phyloP scores from a whole-genome alignment of 345 rosid genomes.

The Hibiscus trionum region DNA sequence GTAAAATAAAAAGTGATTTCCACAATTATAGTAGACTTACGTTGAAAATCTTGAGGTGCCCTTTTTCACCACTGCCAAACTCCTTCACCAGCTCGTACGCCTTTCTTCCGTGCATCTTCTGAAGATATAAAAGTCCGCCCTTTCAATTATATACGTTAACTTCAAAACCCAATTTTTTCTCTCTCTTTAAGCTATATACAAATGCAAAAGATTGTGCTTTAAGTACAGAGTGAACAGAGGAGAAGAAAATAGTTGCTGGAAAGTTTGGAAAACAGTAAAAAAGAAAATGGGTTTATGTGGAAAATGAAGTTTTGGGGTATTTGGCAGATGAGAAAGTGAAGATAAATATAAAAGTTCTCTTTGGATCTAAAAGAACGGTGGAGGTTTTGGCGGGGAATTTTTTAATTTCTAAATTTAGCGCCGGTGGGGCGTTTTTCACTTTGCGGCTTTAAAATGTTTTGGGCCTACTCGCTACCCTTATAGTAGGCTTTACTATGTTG shows the following conservation, averaged over 20 bases:
- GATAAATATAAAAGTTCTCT: neutral
- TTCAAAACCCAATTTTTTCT: neutral
- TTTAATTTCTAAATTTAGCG: neutral
- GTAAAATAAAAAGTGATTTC: neutral
- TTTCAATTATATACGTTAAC: constrained; percentile 2
- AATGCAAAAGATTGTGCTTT: neutral
- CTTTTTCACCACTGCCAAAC: constrained; percentile 39
- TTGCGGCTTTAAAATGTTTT: neutral
- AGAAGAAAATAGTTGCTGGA: neutral
- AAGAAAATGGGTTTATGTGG: neutral
- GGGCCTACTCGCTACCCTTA: too few relatives aligned
- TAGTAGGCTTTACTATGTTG: neutral
- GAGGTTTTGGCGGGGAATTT: neutral
- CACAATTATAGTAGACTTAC: constrained; percentile 15
- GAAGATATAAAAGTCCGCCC: neutral
- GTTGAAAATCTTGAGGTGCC: constrained; percentile 49
- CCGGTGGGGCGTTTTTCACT: neutral
- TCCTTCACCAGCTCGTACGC: constrained; percentile 53
- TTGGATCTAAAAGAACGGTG: neutral
- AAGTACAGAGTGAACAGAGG: neutral
- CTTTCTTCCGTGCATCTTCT: constrained; percentile 48
- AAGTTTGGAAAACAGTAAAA: neutral
- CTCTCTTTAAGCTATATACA: neutral
- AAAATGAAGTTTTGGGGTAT: neutral
- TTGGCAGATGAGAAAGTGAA: constrained; percentile 2